Percentiles rank a stretch among this genome's conserved stretches.
Conservation (phyloP, 257 asterid genomes). For the Cordia subcordata region DNA sequence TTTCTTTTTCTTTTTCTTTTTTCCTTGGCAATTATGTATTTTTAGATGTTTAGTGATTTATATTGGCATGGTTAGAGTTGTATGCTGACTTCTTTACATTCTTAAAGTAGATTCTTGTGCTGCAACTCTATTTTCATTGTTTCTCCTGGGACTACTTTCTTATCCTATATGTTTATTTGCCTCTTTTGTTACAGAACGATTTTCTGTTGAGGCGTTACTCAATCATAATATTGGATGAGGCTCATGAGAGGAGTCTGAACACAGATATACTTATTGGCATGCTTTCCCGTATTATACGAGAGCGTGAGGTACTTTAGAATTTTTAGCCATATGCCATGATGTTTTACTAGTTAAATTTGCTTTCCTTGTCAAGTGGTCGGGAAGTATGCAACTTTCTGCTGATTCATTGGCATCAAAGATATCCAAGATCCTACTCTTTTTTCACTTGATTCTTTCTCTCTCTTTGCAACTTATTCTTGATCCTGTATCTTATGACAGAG, state of each 20-base stretch:
- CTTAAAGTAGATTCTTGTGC: too few relatives aligned
- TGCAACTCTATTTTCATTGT: neutral
- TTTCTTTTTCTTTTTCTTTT: too few relatives aligned
- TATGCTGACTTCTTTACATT: too few relatives aligned
- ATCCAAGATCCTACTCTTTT: neutral
- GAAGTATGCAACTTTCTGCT: too few relatives aligned
- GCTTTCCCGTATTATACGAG: conserved; percentile 92
- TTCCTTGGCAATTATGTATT: too few relatives aligned
- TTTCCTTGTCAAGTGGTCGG: neutral
- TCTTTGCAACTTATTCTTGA: conserved; percentile 9
- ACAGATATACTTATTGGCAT: conserved; percentile 97
- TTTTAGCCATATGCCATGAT: conserved; percentile 5
- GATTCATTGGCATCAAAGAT: neutral
- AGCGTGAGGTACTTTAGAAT: conserved; percentile 49
- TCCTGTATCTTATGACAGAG: conserved; percentile 37
- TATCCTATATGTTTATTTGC: conserved; percentile 4
- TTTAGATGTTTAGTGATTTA: too few relatives aligned
- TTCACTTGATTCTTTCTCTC: neutral
- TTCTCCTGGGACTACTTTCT: neutral
- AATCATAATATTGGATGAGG: conserved; percentile 87
- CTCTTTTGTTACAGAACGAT: conserved; percentile 51
- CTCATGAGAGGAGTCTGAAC: conserved; percentile 95
- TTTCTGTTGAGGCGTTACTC: conserved; percentile 84
- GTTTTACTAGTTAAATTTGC: conserved; percentile 2
- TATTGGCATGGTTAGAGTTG: too few relatives aligned